Conservation (phyloP, 352 stramenopile species). For the Phytopythium cucurbitacearum region DNA sequence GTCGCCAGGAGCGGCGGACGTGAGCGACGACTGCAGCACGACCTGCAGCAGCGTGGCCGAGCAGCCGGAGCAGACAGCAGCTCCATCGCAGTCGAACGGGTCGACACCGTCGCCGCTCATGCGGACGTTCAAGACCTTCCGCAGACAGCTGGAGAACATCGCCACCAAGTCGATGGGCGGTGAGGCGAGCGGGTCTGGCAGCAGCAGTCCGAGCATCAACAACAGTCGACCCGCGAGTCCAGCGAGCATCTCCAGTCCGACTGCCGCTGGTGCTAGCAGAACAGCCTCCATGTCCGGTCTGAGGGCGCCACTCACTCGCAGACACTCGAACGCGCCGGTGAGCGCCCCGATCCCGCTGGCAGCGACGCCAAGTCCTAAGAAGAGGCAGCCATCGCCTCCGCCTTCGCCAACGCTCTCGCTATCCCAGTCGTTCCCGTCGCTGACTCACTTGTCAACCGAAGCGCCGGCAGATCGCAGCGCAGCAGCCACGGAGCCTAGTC, state of each 20-base stretch:
- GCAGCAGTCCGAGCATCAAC: constrained; percentile 10
- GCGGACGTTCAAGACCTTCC: constrained; percentile 61
- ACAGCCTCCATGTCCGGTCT: neutral
- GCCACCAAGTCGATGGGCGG: constrained; percentile 17
- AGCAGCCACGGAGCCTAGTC: too few relatives aligned
- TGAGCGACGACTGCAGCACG: constrained; percentile 39
- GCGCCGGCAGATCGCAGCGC: neutral
- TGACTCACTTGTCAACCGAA: neutral
- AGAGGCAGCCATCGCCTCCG: constrained; percentile 8
- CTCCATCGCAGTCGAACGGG: constrained; percentile 1
- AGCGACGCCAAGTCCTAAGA: neutral
- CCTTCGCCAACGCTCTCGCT: constrained; percentile 11
- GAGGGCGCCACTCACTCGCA: too few relatives aligned
- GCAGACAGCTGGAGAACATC: constrained; percentile 39
- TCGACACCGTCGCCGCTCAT: constrained; percentile 21
- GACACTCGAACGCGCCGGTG: too few relatives aligned
- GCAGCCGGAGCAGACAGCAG: constrained; percentile 6
- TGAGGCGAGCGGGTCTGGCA: neutral
- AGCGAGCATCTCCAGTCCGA: constrained; percentile 16
- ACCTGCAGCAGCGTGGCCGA: constrained; percentile 24
- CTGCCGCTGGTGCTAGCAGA: neutral
- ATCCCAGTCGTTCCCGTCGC: too few relatives aligned
- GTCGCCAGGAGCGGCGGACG: constrained; percentile 31
- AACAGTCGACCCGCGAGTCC: constrained; percentile 13
- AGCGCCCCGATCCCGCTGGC: too few relatives aligned